phyloP scores from a whole-genome alignment of 352 stramenopile genomes.

The Globisporangium nodosum region DNA sequence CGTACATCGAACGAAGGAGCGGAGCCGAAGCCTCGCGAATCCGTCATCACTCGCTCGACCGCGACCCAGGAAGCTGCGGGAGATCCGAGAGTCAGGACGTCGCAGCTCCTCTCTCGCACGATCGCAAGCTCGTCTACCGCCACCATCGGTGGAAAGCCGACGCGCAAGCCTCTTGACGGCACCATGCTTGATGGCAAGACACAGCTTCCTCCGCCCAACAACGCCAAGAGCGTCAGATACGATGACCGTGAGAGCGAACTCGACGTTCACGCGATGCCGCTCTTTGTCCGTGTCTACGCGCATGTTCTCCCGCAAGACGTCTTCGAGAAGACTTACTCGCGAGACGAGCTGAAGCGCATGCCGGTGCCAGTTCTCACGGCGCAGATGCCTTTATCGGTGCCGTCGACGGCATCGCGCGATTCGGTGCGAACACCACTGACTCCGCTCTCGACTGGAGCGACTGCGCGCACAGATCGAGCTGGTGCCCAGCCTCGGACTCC shows the following conservation, averaged over 20 bases:
- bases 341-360: constrained; percentile 23
- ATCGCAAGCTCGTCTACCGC: constrained; percentile 5
- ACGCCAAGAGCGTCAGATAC: constrained; percentile 7
- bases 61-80: constrained; percentile 48
- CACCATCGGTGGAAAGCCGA: background rate
- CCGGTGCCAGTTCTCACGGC: constrained; percentile 19
- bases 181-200: background rate
- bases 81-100: background rate
- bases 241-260: background rate
- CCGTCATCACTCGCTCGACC: constrained; percentile 55
- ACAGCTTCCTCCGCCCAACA: background rate
- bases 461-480: background rate
- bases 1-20: constrained; percentile 1
- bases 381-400: background rate
- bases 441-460: background rate
- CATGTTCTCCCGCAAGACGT: constrained; percentile 46
- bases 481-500: constrained; percentile 1
- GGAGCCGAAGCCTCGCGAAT: constrained; percentile 20
- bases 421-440: background rate
- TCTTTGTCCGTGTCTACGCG: constrained; percentile 52
- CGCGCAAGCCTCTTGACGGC: constrained; percentile 2
- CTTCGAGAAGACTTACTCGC: constrained; percentile 47
- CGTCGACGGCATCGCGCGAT: background rate
- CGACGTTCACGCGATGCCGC: constrained; percentile 6
- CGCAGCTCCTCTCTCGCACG: constrained; percentile 10